These are phyloP conservation scores for Clarireedia homoeocarpa DNA, from an alignment of 2,329 filamentous ascomycete species.

Conservation along the genomic window DNA sequence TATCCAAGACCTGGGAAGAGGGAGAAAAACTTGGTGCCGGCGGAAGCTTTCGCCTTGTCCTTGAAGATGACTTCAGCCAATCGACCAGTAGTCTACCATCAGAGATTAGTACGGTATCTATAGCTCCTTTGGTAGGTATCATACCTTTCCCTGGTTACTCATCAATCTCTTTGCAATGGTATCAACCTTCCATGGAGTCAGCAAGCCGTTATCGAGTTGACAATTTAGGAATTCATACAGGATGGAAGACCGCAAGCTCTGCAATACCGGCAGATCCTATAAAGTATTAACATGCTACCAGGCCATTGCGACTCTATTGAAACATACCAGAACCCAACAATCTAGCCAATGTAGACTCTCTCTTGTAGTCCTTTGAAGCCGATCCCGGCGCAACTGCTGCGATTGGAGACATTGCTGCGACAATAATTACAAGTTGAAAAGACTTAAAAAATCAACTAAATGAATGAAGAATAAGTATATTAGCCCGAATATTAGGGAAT, in stretches of 20 bases:
- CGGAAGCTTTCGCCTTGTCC: conserved; percentile 67
- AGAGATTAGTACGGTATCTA: conserved; percentile 19
- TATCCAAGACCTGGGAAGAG: conserved; percentile 96
- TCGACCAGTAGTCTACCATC: conserved; percentile 37
- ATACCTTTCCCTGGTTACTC: conserved; percentile 82
- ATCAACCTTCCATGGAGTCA: conserved; percentile 61
- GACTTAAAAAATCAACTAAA: conserved; percentile 6
- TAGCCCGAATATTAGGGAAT: background rate
- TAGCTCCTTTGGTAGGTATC: background rate
- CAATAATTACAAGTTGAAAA: conserved; percentile 5
- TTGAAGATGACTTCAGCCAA: conserved; percentile 93
- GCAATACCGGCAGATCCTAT: conserved; percentile 86
- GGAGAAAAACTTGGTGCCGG: conserved; percentile 77
- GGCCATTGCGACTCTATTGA: conserved; percentile 1
- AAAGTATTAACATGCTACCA: conserved; percentile 13
- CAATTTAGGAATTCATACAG: conserved; percentile 43
- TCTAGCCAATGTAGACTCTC: conserved; percentile 82
- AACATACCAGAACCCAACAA: conserved; percentile 79
- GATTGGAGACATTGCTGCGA: conserved; percentile 17
- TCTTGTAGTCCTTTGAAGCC: conserved; percentile 54
- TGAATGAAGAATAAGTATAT: conserved; percentile 3
- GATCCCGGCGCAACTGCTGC: conserved; percentile 31
- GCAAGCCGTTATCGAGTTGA: conserved; percentile 12
- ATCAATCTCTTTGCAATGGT: conserved; percentile 98
- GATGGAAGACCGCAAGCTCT: conserved; percentile 88